Conservation (phyloP, 139 green algal genomes). For the Penium margaritaceum region DNA sequence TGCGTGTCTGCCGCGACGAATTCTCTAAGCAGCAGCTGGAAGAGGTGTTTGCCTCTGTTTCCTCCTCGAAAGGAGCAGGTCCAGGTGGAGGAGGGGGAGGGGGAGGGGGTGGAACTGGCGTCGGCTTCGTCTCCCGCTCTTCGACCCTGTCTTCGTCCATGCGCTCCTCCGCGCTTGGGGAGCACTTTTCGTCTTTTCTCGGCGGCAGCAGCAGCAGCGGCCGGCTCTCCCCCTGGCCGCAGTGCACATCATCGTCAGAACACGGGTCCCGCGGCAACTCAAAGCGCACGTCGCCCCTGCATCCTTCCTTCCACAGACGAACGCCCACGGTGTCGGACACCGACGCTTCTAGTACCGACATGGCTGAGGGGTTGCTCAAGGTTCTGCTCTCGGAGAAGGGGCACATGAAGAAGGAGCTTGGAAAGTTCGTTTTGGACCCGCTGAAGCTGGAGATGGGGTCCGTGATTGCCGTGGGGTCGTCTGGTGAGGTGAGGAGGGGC, state of each 20-base stretch:
- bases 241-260: too few relatives aligned
- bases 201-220: not conserved
- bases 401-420: constrained; percentile 6
- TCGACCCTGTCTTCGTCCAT: not conserved
- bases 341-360: not conserved
- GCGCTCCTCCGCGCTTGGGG: not conserved
- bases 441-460: constrained; percentile 1
- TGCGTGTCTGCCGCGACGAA: not conserved
- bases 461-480: constrained; percentile 1
- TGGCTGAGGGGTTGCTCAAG: not conserved
- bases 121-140: not conserved
- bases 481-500: constrained; percentile 1
- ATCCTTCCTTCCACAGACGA: not conserved
- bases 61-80: not conserved
- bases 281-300: not conserved
- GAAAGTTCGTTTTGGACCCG: constrained; percentile 3
- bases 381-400: not conserved
- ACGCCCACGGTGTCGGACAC: not conserved
- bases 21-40: constrained; percentile 1
- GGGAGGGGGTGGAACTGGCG: not conserved
- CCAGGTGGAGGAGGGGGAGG: not conserved
- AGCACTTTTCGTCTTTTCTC: not conserved
- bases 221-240: too few relatives aligned
- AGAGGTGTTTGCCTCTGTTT: not conserved
- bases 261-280: not conserved